Base-by-base conservation (phyloP, 1,139 yeast genomes). In the Ogataea hybrid region DNA sequence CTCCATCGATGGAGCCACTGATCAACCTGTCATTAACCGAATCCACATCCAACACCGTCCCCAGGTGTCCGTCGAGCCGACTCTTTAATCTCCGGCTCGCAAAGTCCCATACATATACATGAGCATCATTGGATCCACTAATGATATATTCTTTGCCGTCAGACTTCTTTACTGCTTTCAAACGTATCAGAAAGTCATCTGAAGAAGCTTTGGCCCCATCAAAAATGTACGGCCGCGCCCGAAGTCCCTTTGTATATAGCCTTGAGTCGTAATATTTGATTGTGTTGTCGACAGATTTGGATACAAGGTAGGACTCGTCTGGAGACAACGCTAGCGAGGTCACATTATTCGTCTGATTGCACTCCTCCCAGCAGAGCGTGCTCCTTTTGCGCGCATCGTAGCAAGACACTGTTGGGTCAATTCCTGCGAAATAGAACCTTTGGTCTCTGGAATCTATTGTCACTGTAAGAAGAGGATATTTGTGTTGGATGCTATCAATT, bases 31-130 rank as follows among this genome's bases (percentile, higher is more conserved):
- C 70, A 49, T 70, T 75, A 4, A 50, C 48, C 46, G 63, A 70
- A 51, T 73, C 79, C 4, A 82, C 75, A 56, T 78, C 88, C 22
- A 81, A 63, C 1, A 81, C 85, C 0, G 79, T 63, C 0, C 88
- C 85, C 6, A 58, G 54, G 54, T 84, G 92, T 2, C 89, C 90
- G 4, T 69, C 64, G 11, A 72, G 61, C 52, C 79, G 80, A 37
- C 69, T 65, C 10, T 69, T 48, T 17, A 81, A 50, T 36, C 68
- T 68, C 40, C 78, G 65, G 0, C 81, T 64, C 4, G 69, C 67
- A n/a, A 73, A 64, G 47, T 81, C 82, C 89, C 92, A 85, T 3
- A 72, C 54, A 3, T 79, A 76, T 0, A 76, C 71, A 2, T 79
- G 68, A 5, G 72, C 68, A 57, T 84, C 90, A 28, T 76, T 77